Evolutionary conservation across 2,329 filamentous ascomycete species (phyloP).

Genomic region (Fusarium avenaceum): DNA sequence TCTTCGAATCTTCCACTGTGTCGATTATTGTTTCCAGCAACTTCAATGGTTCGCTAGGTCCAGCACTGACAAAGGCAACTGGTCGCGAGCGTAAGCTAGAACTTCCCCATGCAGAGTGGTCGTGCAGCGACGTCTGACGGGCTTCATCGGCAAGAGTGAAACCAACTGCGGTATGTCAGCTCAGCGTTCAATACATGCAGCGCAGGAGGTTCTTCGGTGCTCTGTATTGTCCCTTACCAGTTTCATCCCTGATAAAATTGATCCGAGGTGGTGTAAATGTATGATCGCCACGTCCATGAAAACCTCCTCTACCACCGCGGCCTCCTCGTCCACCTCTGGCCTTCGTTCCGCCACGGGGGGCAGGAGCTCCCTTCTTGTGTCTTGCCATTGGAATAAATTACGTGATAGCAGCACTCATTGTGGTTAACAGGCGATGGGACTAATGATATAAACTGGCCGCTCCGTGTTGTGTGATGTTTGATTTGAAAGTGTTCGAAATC

Average conservation of each 20-base stretch:
- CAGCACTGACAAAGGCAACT: constrained; percentile 67
- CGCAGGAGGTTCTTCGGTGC: background rate
- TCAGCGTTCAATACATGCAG: background rate
- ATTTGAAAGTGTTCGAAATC: constrained; percentile 5
- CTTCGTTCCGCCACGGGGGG: constrained; percentile 38
- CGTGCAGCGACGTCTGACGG: constrained; percentile 62
- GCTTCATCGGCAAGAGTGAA: constrained; percentile 62
- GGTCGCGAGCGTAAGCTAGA: constrained; percentile 64
- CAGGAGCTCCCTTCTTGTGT: constrained; percentile 45
- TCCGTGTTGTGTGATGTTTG: background rate
- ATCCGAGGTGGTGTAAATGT: constrained; percentile 11
- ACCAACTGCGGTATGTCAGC: constrained; percentile 38
- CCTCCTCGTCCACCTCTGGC: constrained; percentile 39
- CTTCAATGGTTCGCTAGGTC: constrained; percentile 64
- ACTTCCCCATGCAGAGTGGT: constrained; percentile 56
- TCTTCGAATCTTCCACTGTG: constrained; percentile 1
- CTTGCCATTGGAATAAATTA: constrained; percentile 36
- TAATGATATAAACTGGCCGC: constrained; percentile 3
- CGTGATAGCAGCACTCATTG: constrained; percentile 24
- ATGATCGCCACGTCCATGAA: constrained; percentile 29
- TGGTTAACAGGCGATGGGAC: constrained; percentile 1
- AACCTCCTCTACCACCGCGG: constrained; percentile 30
- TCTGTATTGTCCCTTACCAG: constrained; percentile 26
- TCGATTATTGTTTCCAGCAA: constrained; percentile 52
- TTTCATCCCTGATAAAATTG: constrained; percentile 24